A percentile compares a stretch with the other conserved stretches of the same genome.
phyloP scores from a whole-genome alignment of 257 asterid genomes.

The Solanum clarkiae region DNA sequence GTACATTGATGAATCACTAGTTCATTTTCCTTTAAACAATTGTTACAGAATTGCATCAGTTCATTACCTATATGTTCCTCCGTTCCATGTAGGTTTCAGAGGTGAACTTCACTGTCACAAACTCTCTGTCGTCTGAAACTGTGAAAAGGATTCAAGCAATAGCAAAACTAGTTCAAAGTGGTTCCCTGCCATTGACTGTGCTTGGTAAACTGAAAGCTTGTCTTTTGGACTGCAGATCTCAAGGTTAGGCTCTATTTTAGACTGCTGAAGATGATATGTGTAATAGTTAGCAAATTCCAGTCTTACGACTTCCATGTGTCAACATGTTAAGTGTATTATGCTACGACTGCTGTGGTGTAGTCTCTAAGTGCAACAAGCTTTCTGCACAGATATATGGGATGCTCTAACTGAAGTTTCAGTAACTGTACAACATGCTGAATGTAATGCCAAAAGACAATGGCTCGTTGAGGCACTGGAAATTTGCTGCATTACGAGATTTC shows the following conservation, averaged over 20 bases:
- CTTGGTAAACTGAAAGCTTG: constrained; percentile 54
- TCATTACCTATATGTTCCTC: background rate
- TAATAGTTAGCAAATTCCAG: background rate
- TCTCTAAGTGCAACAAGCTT: background rate
- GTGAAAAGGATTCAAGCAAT: constrained; percentile 53
- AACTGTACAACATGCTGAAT: constrained; percentile 52
- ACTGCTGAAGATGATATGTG: background rate
- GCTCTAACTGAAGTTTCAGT: constrained; percentile 53
- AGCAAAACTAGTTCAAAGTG: constrained; percentile 66
- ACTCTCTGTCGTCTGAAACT: constrained; percentile 2
- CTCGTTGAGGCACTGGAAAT: constrained; percentile 68
- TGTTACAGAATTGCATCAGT: background rate
- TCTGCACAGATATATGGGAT: constrained; percentile 63
- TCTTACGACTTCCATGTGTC: background rate
- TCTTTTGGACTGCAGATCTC: constrained; percentile 41
- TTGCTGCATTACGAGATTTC: constrained; percentile 64
- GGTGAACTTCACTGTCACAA: constrained; percentile 24
- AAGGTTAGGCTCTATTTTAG: constrained; percentile 38
- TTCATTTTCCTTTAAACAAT: background rate
- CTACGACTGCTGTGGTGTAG: background rate
- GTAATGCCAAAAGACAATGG: constrained; percentile 66
- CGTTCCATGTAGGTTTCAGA: constrained; percentile 37
- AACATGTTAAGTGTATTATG: background rate
- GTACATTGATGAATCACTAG: background rate
- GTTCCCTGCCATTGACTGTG: constrained; percentile 52